Evolutionary conservation across 176 grass and related monocot genomes (phyloP), one percentile per base, ranked within the genome.

Genomic region (Zea luxurians): DNA sequence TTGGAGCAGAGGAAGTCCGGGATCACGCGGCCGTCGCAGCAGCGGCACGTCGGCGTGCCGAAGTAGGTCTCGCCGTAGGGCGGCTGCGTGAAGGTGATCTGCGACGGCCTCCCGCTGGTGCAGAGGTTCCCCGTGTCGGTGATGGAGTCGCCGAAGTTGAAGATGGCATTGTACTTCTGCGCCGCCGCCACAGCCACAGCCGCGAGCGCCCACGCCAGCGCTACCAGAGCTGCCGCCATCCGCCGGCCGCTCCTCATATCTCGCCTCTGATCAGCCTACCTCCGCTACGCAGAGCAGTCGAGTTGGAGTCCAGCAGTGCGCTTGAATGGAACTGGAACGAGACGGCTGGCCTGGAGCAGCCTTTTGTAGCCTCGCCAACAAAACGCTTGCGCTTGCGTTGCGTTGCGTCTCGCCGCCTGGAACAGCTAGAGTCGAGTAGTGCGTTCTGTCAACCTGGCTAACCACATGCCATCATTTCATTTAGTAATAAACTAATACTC

Each of bases 41-140:
- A 89, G 9, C 90, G 90, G 80, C 90, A 89, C 9, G 90, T 93
- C 1, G 90, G 90, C 42, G 2, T 58, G 57, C 90, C 87, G 81
- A 93, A 93, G 84, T 87, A 93, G 74, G 87, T 93, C 77, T 87
- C 70, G 43, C 90, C 90, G 62, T 93, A 93, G 38, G 90, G 90
- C 16, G 84, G 87, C 76, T 91, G 89, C 13, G 89, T 87, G 84
- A 91, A 81, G 61, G 89, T 91, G 81, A 91, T 87, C 73, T 48
- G 40, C 77, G 89, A 87, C 49, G 89, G 89, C 1, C 42, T 72
- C 0, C 84, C 84, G 68, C 66, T 78, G 64, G 88, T 80, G 77
- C 84, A 89, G 18, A 93, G 84, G 90, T 93, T 93, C 1, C 90
- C 90, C 2, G 90, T 93, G 84, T 93, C 90, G 10, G 90, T 87